phyloP scores from a whole-genome alignment of 2,329 filamentous ascomycete genomes.

The Alternaria brassicicola region DNA sequence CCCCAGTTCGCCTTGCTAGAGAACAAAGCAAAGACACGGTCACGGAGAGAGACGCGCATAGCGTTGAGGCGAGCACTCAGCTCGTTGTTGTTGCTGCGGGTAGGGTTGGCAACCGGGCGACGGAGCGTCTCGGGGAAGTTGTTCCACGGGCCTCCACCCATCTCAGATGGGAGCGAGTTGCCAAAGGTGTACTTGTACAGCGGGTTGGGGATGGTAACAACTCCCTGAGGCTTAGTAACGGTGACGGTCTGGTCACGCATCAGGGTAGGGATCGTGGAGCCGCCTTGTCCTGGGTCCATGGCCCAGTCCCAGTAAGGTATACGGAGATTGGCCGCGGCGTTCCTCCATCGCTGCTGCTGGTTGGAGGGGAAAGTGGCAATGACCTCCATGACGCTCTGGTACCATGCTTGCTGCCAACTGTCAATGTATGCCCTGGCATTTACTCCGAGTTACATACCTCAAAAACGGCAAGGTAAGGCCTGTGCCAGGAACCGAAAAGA shows the following conservation, averaged over 20 bases:
- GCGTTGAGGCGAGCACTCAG: constrained; percentile 37
- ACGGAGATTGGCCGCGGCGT: constrained; percentile 50
- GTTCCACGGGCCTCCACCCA: constrained; percentile 48
- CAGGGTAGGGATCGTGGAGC: constrained; percentile 38
- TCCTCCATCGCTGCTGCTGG: constrained; percentile 48
- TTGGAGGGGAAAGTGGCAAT: constrained; percentile 51
- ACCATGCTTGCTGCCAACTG: constrained; percentile 51
- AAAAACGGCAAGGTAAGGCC: constrained; percentile 73
- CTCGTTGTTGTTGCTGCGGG: constrained; percentile 48
- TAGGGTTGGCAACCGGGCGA: constrained; percentile 40
- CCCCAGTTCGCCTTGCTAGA: constrained; percentile 41
- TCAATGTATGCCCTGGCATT: background rate
- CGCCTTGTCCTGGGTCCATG: constrained; percentile 36
- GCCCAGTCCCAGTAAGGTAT: constrained; percentile 59
- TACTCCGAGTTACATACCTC: constrained; percentile 52
- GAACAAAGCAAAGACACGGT: constrained; percentile 47
- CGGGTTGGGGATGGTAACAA: constrained; percentile 52
- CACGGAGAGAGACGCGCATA: constrained; percentile 41
- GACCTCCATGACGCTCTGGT: constrained; percentile 49
- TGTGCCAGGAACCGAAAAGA: constrained; percentile 82
- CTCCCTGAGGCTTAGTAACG: constrained; percentile 52
- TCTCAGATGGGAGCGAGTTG: constrained; percentile 61
- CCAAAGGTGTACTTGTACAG: constrained; percentile 54
- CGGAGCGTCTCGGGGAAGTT: constrained; percentile 42
- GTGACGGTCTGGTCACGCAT: constrained; percentile 52